These are phyloP conservation scores for Eucalyptus erythrocorys DNA, from an alignment of 345 rosid species.

Conservation along the genomic window DNA sequence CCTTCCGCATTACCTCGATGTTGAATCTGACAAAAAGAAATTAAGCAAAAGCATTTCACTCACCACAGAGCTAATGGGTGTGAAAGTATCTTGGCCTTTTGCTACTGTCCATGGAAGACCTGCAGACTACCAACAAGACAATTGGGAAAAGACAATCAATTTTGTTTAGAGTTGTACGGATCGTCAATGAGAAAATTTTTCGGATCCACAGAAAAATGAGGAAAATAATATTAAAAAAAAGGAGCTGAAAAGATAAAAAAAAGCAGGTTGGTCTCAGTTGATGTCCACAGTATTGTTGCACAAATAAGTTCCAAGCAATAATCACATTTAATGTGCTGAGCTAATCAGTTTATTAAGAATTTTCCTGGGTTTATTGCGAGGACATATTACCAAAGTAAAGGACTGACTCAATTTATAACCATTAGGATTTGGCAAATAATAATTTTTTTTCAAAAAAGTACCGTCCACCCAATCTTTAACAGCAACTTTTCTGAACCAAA, in stretches of 20 bases:
- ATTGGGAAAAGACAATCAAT: neutral
- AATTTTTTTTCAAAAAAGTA: neutral
- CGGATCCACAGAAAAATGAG: neutral
- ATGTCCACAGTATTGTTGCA: neutral
- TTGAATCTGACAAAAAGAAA: neutral
- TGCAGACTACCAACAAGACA: conserved; percentile 42
- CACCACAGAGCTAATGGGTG: conserved; percentile 86
- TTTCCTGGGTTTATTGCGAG: neutral
- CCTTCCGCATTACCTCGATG: neutral
- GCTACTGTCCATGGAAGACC: conserved; percentile 96
- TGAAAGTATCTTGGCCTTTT: conserved; percentile 90
- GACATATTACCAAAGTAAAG: neutral
- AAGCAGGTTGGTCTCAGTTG: neutral
- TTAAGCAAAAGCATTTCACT: conserved; percentile 6
- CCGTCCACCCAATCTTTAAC: neutral
- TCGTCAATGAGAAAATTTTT: neutral
- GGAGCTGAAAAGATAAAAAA: neutral
- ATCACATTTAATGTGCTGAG: neutral
- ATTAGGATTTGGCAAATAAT: neutral
- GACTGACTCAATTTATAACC: neutral
- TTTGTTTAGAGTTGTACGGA: accelerated
- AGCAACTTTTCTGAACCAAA: neutral
- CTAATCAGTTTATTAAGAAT: neutral
- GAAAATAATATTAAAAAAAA: neutral
- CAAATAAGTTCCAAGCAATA: neutral